Percentiles rank a stretch among this genome's conserved stretches.
These are phyloP conservation scores for Dendrobium catenatum DNA, from an alignment of 106 monocot genomes.

Conservation along the genomic window DNA sequence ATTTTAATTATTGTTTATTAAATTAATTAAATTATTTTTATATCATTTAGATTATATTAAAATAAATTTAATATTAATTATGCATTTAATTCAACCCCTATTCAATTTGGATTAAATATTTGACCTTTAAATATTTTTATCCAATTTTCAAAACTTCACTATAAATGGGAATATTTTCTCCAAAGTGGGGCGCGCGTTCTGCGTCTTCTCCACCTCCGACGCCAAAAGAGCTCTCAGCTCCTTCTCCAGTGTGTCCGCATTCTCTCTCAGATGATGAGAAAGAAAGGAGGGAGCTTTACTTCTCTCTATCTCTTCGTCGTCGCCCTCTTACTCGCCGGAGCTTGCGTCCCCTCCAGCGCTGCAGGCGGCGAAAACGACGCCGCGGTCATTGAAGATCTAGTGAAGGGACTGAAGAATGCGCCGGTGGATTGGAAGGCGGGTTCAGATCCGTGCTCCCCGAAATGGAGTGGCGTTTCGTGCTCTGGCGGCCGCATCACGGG, in stretches of 20 bases:
- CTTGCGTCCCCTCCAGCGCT: not conserved
- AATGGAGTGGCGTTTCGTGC: constrained; percentile 55
- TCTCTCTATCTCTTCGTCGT: not conserved
- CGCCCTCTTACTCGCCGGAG: not conserved
- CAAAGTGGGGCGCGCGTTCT: not conserved
- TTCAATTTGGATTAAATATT: no score
- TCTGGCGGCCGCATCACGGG: constrained; percentile 30
- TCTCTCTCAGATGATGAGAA: not conserved
- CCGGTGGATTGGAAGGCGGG: constrained; percentile 4
- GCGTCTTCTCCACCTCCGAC: not conserved
- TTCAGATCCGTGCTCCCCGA: constrained; percentile 5
- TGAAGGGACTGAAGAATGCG: not conserved
- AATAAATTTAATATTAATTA: no score
- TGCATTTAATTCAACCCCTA: no score
- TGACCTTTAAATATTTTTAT: no score
- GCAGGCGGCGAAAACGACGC: not conserved
- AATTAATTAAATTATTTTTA: no score
- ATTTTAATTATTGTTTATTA: no score
- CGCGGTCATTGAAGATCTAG: not conserved
- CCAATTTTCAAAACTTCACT: no score
- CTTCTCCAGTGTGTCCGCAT: not conserved
- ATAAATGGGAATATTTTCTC: not conserved
- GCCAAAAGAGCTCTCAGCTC: not conserved
- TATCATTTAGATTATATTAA: no score
- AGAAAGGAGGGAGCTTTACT: not conserved